These are phyloP conservation scores for Zoysia japonica DNA, from an alignment of 176 grass and related monocot species.

Conservation along the genomic window DNA sequence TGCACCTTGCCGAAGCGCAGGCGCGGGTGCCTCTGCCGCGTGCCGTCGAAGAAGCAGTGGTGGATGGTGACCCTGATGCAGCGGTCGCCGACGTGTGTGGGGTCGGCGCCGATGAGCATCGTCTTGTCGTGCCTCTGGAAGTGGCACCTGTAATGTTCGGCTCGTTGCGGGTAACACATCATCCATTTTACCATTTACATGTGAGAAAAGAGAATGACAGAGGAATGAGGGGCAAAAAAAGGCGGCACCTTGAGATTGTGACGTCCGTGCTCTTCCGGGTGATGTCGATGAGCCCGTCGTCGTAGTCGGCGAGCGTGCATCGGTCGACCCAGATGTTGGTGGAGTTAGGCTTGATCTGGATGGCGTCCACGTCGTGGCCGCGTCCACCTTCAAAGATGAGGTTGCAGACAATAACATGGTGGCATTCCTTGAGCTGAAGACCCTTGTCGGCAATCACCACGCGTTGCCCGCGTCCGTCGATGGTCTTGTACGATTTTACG, in stretches of 20 bases:
- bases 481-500: background rate
- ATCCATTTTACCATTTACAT: background rate
- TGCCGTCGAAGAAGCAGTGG: constrained; percentile 92
- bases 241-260: background rate
- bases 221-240: background rate
- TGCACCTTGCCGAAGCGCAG: constrained; percentile 78
- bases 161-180: background rate
- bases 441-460: background rate
- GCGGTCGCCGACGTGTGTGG: constrained; percentile 56
- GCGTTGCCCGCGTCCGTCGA: background rate
- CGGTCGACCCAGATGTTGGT: background rate
- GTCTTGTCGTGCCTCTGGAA: background rate
- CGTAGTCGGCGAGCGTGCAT: constrained; percentile 1
- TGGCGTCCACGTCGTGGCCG: background rate
- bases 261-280: background rate
- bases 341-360: background rate
- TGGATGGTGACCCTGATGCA: constrained; percentile 71
- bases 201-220: background rate
- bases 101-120: constrained; percentile 6
- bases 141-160: background rate
- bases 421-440: background rate
- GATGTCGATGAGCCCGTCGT: background rate
- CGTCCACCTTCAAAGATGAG: background rate
- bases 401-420: background rate
- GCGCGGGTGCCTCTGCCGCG: constrained; percentile 73